These are phyloP conservation scores for Eucommia ulmoides DNA, from an alignment of 257 asterid species.

Conservation along the genomic window DNA sequence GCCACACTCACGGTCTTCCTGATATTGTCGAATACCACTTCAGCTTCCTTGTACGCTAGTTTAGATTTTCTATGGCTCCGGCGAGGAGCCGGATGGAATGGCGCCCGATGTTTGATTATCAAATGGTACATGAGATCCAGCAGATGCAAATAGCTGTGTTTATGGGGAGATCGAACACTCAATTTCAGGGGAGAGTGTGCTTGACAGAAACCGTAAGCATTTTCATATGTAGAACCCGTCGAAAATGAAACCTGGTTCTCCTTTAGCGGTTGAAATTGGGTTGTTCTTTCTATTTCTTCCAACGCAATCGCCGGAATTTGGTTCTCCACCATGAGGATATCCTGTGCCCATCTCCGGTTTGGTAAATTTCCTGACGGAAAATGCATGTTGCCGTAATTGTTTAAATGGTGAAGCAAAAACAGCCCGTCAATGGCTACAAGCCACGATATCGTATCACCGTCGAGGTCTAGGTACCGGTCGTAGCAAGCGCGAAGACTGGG, in stretches of 20 bases:
- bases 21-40: background rate
- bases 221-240: no score
- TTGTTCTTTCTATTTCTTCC: slow-evolving; percentile 9
- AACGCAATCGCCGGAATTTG: slow-evolving; percentile 26
- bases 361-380: background rate
- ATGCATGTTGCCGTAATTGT: slow-evolving; percentile 1
- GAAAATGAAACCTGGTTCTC: no score
- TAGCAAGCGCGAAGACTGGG: slow-evolving; percentile 26
- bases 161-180: background rate
- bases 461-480: slow-evolving; percentile 25
- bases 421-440: slow-evolving; percentile 34
- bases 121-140: slow-evolving; percentile 25
- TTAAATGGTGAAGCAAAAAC: slow-evolving; percentile 16
- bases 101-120: slow-evolving; percentile 10
- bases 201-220: no score
- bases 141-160: slow-evolving; percentile 12
- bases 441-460: slow-evolving; percentile 30
- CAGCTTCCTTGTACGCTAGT: background rate
- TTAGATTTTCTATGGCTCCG: background rate
- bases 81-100: background rate
- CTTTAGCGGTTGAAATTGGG: slow-evolving; percentile 1
- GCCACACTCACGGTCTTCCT: no score
- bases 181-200: slow-evolving; percentile 20
- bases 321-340: slow-evolving; percentile 32
- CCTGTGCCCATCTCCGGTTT: slow-evolving; percentile 8